Evolutionary conservation across 73 alveolate genomes (phyloP).

Genomic region (Stentor coeruleus): DNA sequence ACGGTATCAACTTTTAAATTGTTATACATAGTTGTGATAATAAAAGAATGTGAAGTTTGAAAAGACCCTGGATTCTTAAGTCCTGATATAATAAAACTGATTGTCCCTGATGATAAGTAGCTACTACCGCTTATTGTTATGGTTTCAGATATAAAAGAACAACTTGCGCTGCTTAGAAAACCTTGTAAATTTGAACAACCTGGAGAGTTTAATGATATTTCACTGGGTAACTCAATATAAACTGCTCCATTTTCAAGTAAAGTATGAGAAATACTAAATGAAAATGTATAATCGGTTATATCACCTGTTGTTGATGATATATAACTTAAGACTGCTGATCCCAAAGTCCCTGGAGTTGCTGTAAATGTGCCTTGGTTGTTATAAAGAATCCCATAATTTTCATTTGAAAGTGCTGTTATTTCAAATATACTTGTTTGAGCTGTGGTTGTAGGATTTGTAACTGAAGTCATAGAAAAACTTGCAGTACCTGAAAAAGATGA

Average conservation of each 20-base stretch:
- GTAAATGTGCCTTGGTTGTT: not conserved
- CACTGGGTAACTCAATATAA: not conserved
- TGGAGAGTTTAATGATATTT: not conserved
- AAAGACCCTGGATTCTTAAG: conserved; percentile 4
- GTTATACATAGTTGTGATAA: not conserved
- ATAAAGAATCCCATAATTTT: not conserved
- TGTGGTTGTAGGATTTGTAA: conserved; percentile 13
- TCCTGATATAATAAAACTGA: not conserved
- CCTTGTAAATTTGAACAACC: not conserved
- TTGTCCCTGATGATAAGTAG: not conserved
- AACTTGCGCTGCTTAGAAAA: not conserved
- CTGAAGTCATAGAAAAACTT: not conserved
- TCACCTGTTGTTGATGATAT: not conserved
- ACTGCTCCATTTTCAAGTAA: not conserved
- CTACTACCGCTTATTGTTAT: not conserved
- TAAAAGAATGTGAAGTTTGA: not conserved
- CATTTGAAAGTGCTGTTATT: not conserved
- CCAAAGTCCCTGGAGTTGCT: not conserved
- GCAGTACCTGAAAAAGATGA: not conserved
- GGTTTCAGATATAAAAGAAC: not conserved
- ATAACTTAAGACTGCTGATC: not conserved
- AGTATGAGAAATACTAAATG: not conserved
- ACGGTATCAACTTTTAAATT: not conserved
- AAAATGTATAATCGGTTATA: not conserved
- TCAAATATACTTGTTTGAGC: not conserved